Evolutionary conservation across 345 rosid species (phyloP).

Genomic region (Eucalyptus caleyi): DNA sequence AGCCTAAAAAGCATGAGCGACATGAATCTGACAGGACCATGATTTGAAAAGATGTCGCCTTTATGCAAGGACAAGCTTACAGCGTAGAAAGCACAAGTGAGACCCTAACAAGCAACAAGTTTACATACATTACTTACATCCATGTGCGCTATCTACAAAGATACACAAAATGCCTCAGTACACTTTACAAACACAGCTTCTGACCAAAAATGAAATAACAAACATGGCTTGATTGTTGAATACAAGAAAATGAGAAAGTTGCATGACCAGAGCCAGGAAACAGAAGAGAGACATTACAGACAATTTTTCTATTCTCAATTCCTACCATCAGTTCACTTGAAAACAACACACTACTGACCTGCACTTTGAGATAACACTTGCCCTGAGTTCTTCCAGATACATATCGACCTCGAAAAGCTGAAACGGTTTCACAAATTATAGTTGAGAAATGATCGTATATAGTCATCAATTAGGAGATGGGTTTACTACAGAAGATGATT

Average conservation of each 20-base stretch:
- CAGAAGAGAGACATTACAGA: not conserved
- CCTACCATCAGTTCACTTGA: not conserved
- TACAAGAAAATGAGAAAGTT: not conserved
- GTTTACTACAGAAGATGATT: not conserved
- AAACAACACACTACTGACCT: constrained; percentile 22
- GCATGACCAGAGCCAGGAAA: not conserved
- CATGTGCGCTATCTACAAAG: not conserved
- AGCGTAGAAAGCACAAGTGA: not conserved
- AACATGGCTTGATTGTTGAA: not conserved
- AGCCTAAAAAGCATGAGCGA: not conserved
- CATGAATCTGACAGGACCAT: not conserved
- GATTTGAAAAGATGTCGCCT: not conserved
- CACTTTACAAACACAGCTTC: not conserved
- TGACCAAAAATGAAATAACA: not conserved
- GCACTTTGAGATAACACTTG: constrained; percentile 56
- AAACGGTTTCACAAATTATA: not conserved
- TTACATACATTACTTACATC: not conserved
- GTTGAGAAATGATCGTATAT: not conserved
- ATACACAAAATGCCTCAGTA: not conserved
- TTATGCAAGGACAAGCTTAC: not conserved
- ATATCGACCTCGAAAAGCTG: constrained; percentile 60
- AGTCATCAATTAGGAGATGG: not conserved
- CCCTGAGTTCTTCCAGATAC: constrained; percentile 59
- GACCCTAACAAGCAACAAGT: not conserved
- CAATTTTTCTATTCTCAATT: not conserved